Evolutionary conservation across 139 green algal genomes (phyloP), one percentile per base, ranked within the genome.

Genomic region (Trebouxia sp.): DNA sequence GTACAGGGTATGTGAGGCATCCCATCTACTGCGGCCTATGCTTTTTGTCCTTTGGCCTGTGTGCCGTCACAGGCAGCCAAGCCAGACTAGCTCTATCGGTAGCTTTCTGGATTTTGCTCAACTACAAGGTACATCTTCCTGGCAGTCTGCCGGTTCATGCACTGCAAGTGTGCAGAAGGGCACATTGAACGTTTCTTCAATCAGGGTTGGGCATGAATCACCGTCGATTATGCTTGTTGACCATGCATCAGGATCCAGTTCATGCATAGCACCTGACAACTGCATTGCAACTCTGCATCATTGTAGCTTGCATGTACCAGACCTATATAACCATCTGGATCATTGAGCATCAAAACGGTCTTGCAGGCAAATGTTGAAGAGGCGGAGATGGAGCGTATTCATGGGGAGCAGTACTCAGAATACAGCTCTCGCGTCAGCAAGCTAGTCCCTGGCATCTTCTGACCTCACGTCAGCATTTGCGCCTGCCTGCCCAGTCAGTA

Each of bases 381-480:
- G 62, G 1, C 15, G 28, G 62, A 72, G 28, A 72, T 72, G 62
- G 35, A 72, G 12, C 62, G 62, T 15, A 12, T 72, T 32, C 62
- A 72, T 43, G 62, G 62, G 2, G 62, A 72, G 32, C 62, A 72
- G 14, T 72, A 72, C 15, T 28, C 62, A 1, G 62, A 72, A 26
- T 72, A 72, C 62, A 72, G 62, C 35, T 72, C 62, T 28, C 62
- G 62, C 28, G 62, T 72, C 35, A 72, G 62, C 62, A 72, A 72
- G 32, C 32, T 72, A 14, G 43, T 72, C 35, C 62, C 62, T 42
- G 62, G 62, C 14, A 72, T 72, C 62, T 72, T 72, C 35, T 72
- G 15, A 72, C 47, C 20, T 53, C 14, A 53, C 1, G 20, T 14
- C 47, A 53, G 47, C 47, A 5, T 53, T 1, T 53, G n/a, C n/a